Conservation (phyloP, 257 asterid genomes). For the Linaria vulgaris region DNA sequence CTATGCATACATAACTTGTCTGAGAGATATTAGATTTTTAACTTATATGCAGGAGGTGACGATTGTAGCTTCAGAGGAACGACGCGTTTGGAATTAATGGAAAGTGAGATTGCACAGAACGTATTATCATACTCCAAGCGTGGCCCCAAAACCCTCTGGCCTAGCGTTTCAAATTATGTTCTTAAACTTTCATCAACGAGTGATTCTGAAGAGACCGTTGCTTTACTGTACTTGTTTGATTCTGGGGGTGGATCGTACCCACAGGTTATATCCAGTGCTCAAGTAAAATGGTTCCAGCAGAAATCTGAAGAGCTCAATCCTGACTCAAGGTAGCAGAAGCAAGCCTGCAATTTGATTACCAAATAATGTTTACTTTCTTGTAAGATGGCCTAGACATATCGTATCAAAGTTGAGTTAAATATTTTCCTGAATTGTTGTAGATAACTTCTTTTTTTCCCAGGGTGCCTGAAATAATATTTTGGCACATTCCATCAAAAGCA, state of each 20-base stretch:
- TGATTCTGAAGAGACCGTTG: slow-evolving; percentile 38
- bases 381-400: too few species aligned
- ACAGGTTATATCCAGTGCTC: slow-evolving; percentile 68
- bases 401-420: not conserved
- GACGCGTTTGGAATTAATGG: slow-evolving; percentile 66
- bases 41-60: slow-evolving; percentile 30
- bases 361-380: not conserved
- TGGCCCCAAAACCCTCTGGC: slow-evolving; percentile 74
- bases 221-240: slow-evolving; percentile 77
- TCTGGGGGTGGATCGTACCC: slow-evolving; percentile 98
- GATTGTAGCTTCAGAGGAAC: slow-evolving; percentile 76
- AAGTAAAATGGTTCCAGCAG: slow-evolving; percentile 70
- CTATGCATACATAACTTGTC: too few species aligned
- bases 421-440: not conserved
- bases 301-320: slow-evolving; percentile 63
- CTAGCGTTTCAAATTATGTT: slow-evolving; percentile 78
- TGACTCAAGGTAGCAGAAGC: slow-evolving; percentile 51
- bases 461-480: slow-evolving; percentile 80
- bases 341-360: not conserved
- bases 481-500: slow-evolving; percentile 83
- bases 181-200: slow-evolving; percentile 48
- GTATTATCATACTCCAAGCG: slow-evolving; percentile 43
- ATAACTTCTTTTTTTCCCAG: slow-evolving; percentile 30
- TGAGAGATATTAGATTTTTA: not conserved
- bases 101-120: slow-evolving; percentile 44